Evolutionary conservation across 1,284 basidiomycete species (phyloP).

Genomic region (Marasmius fiardii): DNA sequence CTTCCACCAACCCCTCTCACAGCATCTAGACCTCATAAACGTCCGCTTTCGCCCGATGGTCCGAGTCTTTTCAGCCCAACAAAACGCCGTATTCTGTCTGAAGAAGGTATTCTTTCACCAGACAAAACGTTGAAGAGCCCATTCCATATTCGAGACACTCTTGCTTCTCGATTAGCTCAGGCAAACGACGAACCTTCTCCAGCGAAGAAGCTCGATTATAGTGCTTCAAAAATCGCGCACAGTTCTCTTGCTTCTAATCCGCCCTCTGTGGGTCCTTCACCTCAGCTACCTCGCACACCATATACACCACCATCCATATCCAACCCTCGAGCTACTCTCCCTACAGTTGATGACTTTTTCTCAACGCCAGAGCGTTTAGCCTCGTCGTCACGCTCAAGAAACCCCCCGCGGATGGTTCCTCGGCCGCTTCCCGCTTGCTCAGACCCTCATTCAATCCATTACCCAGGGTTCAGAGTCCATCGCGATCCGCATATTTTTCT

Average conservation of each 20-base stretch:
- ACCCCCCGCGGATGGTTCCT: constrained; percentile 27
- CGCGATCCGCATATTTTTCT: constrained; percentile 44
- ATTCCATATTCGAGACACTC: constrained; percentile 22
- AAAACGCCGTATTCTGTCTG: constrained; percentile 65
- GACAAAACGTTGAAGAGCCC: constrained; percentile 33
- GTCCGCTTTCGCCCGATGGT: constrained; percentile 50
- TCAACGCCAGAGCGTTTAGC: constrained; percentile 14
- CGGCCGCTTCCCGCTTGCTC: constrained; percentile 42
- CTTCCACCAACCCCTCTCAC: constrained; percentile 3
- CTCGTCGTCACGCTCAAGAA: constrained; percentile 18
- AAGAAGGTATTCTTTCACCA: constrained; percentile 46
- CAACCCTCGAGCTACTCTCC: neutral
- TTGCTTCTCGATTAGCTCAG: constrained; percentile 30
- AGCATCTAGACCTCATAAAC: constrained; percentile 35
- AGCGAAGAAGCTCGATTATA: constrained; percentile 51
- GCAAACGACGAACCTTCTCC: constrained; percentile 30
- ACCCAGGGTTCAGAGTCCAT: constrained; percentile 68
- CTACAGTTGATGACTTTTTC: constrained; percentile 12
- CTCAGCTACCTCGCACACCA: constrained; percentile 17
- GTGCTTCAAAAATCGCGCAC: constrained; percentile 26
- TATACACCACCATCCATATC: constrained; percentile 2
- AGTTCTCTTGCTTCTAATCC: neutral
- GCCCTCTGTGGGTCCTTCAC: constrained; percentile 21
- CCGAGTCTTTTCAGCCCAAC: constrained; percentile 52
- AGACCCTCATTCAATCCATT: constrained; percentile 62